A percentile compares a stretch with the other conserved stretches of the same genome.
phyloP scores from a whole-genome alignment of 768 basidiomycete genomes.

The Lentinula raphanica region DNA sequence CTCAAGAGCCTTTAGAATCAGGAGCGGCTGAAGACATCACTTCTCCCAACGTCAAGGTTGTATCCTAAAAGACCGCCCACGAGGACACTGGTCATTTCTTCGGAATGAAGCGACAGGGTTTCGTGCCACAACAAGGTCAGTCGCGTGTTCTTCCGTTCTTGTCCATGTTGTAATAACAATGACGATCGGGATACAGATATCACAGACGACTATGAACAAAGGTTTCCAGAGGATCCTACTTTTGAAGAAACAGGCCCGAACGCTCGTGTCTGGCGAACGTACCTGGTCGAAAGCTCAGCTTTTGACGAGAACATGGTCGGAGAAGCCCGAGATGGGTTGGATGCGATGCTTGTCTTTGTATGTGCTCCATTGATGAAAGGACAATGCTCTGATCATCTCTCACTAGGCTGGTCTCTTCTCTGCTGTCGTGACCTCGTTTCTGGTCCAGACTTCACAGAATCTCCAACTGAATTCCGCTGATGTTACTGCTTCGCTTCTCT shows the following conservation, averaged over 20 bases:
- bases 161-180: no score
- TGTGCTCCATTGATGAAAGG: not conserved
- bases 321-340: no score
- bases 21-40: no score
- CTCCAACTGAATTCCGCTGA: not conserved
- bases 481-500: not conserved
- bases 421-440: constrained; percentile 8
- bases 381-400: no score
- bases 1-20: no score
- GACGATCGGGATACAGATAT: no score
- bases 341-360: constrained; percentile 9
- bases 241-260: not conserved
- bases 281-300: constrained; percentile 1
- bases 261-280: constrained; percentile 5
- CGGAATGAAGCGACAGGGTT: not conserved
- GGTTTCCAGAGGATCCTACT: not conserved
- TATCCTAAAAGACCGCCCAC: no score
- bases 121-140: not conserved
- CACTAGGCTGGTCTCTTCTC: constrained; percentile 15
- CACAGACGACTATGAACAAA: constrained; percentile 8
- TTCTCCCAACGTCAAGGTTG: no score
- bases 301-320: constrained; percentile 4
- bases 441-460: no score
- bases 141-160: no score
- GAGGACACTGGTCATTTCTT: not conserved